phyloP scores from a whole-genome alignment of 208 protist species.

The Angomonas deanei region DNA sequence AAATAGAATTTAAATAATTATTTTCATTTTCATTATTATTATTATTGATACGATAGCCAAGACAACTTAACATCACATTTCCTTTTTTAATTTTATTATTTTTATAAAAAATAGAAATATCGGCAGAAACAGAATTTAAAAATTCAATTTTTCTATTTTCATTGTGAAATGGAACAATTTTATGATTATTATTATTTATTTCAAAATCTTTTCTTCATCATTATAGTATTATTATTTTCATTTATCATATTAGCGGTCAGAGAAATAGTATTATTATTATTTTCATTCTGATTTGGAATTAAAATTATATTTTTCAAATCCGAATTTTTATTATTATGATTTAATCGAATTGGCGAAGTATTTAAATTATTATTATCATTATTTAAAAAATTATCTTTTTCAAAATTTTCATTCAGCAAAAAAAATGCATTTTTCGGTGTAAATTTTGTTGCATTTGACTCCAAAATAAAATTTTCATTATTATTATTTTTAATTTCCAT shows the following conservation, averaged over 20 bases:
- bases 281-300: background rate
- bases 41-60: background rate
- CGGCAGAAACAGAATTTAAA: background rate
- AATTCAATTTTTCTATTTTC: background rate
- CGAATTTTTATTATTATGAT: background rate
- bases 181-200: background rate
- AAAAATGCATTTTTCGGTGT: background rate
- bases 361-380: constrained; percentile 1
- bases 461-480: background rate
- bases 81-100: background rate
- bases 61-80: background rate
- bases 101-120: background rate
- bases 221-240: background rate
- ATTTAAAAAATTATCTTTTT: background rate
- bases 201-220: background rate
- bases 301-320: background rate
- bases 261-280: background rate
- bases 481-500: constrained; percentile 1
- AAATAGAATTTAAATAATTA: no score
- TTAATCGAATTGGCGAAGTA: background rate
- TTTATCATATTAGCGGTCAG: background rate
- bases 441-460: background rate
- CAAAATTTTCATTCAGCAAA: background rate
- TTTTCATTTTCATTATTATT: background rate
- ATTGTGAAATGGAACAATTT: background rate